phyloP scores from a whole-genome alignment of 2,329 filamentous ascomycete species.

The Coleophoma eucalyptorum region DNA sequence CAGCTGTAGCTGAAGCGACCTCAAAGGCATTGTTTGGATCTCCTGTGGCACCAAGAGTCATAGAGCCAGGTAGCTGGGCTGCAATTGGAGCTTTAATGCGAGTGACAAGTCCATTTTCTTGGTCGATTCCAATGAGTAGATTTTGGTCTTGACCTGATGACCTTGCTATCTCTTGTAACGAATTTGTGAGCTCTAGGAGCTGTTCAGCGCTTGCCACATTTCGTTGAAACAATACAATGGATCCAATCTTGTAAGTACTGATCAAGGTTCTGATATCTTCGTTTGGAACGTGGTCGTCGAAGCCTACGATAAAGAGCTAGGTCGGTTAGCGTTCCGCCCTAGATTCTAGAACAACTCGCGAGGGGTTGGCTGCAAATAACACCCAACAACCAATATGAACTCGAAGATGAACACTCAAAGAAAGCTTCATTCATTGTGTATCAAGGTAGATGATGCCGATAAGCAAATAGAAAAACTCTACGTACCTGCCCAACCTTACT shows the following conservation, averaged over 20 bases:
- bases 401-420: too few species aligned
- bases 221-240: conserved; percentile 36
- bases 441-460: too few species aligned
- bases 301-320: conserved; percentile 40
- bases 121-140: conserved; percentile 39
- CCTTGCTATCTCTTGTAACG: conserved; percentile 35
- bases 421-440: too few species aligned
- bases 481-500: conserved; percentile 22
- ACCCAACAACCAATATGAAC: too few species aligned
- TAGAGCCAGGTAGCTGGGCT: conserved; percentile 35
- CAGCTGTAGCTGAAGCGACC: conserved; percentile 33
- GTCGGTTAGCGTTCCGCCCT: conserved; percentile 3
- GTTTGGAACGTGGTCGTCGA: conserved; percentile 33
- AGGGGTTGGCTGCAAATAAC: too few species aligned
- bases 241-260: conserved; percentile 34
- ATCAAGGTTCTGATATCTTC: conserved; percentile 38
- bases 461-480: background rate
- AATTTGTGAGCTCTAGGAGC: conserved; percentile 30
- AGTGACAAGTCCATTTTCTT: conserved; percentile 41
- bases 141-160: conserved; percentile 32
- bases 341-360: too few species aligned
- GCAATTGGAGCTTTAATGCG: conserved; percentile 35
- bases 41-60: conserved; percentile 38
- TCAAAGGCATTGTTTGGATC: conserved; percentile 27
- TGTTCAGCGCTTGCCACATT: conserved; percentile 35